phyloP scores from a whole-genome alignment of 2,329 filamentous ascomycete genomes.

The Shiraia bambusicola region DNA sequence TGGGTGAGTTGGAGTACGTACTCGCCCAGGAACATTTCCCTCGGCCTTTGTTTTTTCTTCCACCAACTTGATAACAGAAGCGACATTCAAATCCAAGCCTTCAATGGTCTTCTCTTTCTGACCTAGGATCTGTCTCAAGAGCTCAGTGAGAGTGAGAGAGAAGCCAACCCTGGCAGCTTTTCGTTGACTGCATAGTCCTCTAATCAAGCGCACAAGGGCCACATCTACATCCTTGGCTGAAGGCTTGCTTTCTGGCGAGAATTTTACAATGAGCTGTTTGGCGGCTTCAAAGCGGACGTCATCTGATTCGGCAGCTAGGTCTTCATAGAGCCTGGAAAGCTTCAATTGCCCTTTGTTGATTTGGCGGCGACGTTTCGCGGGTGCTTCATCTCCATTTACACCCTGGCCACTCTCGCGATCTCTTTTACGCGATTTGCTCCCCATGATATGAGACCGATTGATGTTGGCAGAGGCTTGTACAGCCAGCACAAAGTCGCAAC shows the following conservation, averaged over 20 bases:
- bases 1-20: constrained; percentile 30
- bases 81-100: constrained; percentile 42
- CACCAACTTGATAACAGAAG: constrained; percentile 53
- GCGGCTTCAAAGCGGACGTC: constrained; percentile 49
- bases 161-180: constrained; percentile 89
- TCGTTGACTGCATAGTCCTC: constrained; percentile 83
- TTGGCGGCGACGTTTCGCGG: constrained; percentile 38
- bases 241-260: constrained; percentile 44
- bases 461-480: neutral
- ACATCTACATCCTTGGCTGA: constrained; percentile 43
- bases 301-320: constrained; percentile 51
- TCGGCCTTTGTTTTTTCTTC: constrained; percentile 55
- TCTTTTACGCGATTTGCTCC: constrained; percentile 31
- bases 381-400: constrained; percentile 19
- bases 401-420: constrained; percentile 22
- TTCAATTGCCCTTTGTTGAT: constrained; percentile 45
- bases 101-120: constrained; percentile 30
- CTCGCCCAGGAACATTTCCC: constrained; percentile 56
- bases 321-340: constrained; percentile 50
- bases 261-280: constrained; percentile 46
- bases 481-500: neutral
- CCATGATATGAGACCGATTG: constrained; percentile 18
- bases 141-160: constrained; percentile 82
- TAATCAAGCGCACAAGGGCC: constrained; percentile 62
- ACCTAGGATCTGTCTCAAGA: constrained; percentile 70